Evolutionary conservation across 176 grass and related monocot species (phyloP).

Genomic region (Lolium multiflorum): DNA sequence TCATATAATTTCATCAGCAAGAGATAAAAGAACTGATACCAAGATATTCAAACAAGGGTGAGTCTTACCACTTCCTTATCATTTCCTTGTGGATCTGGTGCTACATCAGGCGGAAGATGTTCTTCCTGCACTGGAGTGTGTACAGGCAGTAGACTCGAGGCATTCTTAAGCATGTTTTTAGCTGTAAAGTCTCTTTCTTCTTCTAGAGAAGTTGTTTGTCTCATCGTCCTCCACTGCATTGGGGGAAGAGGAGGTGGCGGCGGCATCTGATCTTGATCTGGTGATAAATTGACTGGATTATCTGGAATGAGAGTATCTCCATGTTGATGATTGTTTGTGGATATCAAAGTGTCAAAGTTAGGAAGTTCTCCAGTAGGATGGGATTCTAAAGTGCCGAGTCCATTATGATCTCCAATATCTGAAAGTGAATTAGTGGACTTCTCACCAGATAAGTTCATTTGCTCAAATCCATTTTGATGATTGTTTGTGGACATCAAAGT

Average conservation of each 20-base stretch:
- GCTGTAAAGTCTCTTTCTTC: constrained; percentile 44
- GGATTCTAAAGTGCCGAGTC: constrained; percentile 39
- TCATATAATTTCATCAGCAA: constrained; percentile 40
- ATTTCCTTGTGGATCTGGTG: constrained; percentile 29
- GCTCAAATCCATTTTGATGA: constrained; percentile 57
- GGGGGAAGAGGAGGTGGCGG: constrained; percentile 91
- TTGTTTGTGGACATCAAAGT: constrained; percentile 51
- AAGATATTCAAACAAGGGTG: constrained; percentile 15
- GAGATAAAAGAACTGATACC: constrained; percentile 1
- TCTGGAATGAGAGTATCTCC: constrained; percentile 40
- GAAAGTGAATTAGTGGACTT: constrained; percentile 49
- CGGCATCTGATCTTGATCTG: constrained; percentile 57
- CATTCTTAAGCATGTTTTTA: constrained; percentile 28
- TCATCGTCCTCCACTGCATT: constrained; percentile 86
- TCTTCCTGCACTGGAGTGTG: constrained; percentile 45
- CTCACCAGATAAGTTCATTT: constrained; percentile 58
- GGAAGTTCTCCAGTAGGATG: constrained; percentile 59
- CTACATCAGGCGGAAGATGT: constrained; percentile 32
- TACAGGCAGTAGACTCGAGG: constrained; percentile 43
- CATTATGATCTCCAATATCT: constrained; percentile 48
- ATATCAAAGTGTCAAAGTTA: constrained; percentile 57
- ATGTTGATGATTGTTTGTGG: constrained; percentile 46
- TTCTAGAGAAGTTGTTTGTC: constrained; percentile 47
- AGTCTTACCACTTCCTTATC: constrained; percentile 51
- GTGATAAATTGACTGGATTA: constrained; percentile 36